Conservation (phyloP, 106 monocot species). For the Narthecium ossifragum region DNA sequence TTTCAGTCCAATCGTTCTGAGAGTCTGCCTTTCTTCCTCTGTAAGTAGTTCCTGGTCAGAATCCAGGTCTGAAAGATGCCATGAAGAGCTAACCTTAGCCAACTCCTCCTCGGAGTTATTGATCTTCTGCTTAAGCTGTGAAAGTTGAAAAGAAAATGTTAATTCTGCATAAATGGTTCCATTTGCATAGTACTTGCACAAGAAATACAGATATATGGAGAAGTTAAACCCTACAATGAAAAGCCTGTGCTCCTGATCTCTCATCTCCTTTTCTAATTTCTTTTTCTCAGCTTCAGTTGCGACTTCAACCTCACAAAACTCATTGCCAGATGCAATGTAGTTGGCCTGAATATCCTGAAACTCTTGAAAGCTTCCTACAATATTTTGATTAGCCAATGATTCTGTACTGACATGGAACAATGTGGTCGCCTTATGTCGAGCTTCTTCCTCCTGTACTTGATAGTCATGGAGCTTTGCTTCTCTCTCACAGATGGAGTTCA, state of each 20-base stretch:
- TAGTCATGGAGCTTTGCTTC: conserved; percentile 44
- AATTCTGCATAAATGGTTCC: not conserved
- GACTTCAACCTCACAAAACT: conserved; percentile 10
- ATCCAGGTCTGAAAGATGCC: conserved; percentile 40
- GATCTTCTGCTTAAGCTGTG: conserved; percentile 64
- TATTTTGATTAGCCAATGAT: conserved; percentile 9
- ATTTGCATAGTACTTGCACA: not conserved
- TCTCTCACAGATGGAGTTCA: conserved; percentile 48
- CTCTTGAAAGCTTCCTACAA: conserved; percentile 52
- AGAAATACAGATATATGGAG: not conserved
- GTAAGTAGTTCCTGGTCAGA: conserved; percentile 75
- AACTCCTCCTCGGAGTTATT: conserved; percentile 64
- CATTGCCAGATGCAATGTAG: conserved; percentile 15
- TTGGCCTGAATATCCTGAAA: conserved; percentile 46
- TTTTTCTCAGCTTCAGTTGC: conserved; percentile 55
- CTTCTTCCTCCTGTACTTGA: conserved; percentile 70
- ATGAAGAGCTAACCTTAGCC: conserved; percentile 39
- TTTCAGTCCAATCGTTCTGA: conserved; percentile 54
- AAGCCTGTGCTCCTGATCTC: conserved; percentile 57
- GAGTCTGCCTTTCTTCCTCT: conserved; percentile 73
- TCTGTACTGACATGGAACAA: conserved; percentile 12
- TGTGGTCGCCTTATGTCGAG: conserved; percentile 32
- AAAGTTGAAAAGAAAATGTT: conserved; percentile 5
- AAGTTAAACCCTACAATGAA: conserved; percentile 44
- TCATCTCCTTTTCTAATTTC: conserved; percentile 57